Conservation (phyloP, 495 filamentous ascomycete genomes). For the Talaromyces liani region DNA sequence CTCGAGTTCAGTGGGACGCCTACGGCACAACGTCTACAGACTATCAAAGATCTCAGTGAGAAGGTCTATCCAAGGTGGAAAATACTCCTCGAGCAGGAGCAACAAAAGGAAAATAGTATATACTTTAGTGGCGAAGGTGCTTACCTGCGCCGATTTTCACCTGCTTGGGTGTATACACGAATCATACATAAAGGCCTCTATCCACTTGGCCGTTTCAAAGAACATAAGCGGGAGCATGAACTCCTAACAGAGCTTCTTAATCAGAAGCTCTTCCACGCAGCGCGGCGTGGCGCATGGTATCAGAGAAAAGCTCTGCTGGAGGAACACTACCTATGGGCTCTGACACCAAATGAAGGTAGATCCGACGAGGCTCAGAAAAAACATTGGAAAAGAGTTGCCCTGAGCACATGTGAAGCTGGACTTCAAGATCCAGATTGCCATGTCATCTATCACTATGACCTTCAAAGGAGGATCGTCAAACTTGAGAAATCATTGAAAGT, state of each 20-base stretch:
- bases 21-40: constrained; percentile 51
- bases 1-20: constrained; percentile 81
- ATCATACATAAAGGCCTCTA: constrained; percentile 83
- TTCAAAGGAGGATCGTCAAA: constrained; percentile 87
- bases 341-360: constrained; percentile 43
- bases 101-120: constrained; percentile 67
- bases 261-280: constrained; percentile 78
- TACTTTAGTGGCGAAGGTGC: constrained; percentile 84
- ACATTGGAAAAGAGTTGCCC: constrained; percentile 72
- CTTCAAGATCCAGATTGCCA: constrained; percentile 85
- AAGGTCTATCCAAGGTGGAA: constrained; percentile 76
- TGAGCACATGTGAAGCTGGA: constrained; percentile 78
- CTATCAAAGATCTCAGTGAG: constrained; percentile 67
- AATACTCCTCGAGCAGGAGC: constrained; percentile 64
- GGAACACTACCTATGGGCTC: constrained; percentile 82
- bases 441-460: constrained; percentile 84
- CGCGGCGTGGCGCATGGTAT: constrained; percentile 87
- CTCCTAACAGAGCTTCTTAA: constrained; percentile 67
- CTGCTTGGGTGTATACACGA: constrained; percentile 88
- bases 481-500: constrained; percentile 79
- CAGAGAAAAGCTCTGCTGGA: constrained; percentile 91
- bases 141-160: constrained; percentile 85
- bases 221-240: constrained; percentile 68
- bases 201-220: constrained; percentile 77
- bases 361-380: constrained; percentile 62